Evolutionary conservation across 23 red algal species (phyloP), one percentile per base, ranked within the genome.

Genomic region (Pyropia haitanensis): DNA sequence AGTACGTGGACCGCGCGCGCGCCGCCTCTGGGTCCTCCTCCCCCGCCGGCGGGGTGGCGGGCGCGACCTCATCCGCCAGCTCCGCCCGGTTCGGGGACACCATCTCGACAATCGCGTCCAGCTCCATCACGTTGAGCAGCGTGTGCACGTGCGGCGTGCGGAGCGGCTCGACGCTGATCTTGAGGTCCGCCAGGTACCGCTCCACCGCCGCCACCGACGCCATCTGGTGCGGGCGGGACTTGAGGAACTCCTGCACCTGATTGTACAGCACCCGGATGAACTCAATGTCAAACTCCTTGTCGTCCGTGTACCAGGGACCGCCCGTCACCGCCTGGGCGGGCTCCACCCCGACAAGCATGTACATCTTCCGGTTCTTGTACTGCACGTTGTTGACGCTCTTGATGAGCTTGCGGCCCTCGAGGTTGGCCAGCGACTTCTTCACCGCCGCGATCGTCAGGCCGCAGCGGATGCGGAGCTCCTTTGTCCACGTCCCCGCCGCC

Each of bases 261-360:
- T 66, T 44, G 63, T 22, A 22, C 61, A 77, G 60, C 18, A 25
- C 25, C n/a, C 32, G 73, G 22, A 77, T 64, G 28, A 64, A 77
- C 49, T 77, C 73, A 39, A 55, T 30, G 33, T 77, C 73, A 58
- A 66, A 65, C 23, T 30, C 60, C 30, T 60, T 39, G n/a, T 77
- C 49, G 14, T 64, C 53, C 6, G 33, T 28, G n/a, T 58, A 77
- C 20, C 60, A 77, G 4, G 73, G 53, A 4, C 73, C 73, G 58
- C 73, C 73, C 14, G 73, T 56, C 46, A 77, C 49, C 53, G 67
- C 73, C 14, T 25, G 58, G 17, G 58, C 28, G 2, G 73, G 73
- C 50, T 77, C 61, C n/a, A 77, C 24, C 15, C 64, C 63, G 1
- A 22, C 19, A 12, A 77, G 32, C 73, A 77, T 77, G 73, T 77